A percentile compares a stretch with the other conserved stretches of the same genome.
phyloP scores from a whole-genome alignment of 2,329 filamentous ascomycete genomes.

The Dactylellina cionopaga region DNA sequence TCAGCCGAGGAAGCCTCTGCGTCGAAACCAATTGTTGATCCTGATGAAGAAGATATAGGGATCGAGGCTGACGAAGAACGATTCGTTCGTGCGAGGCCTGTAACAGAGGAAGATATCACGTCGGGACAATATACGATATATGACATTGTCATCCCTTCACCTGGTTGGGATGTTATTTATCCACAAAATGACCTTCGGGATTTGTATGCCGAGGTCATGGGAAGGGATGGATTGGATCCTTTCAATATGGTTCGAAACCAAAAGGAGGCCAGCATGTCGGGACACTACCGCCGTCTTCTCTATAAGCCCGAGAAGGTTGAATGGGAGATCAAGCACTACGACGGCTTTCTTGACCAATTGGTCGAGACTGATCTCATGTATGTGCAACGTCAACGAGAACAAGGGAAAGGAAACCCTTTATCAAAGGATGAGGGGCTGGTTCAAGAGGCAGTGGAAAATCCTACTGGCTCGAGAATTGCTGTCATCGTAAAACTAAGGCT shows the following conservation, averaged over 20 bases:
- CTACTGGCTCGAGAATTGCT: constrained; percentile 67
- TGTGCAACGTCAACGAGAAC: constrained; percentile 62
- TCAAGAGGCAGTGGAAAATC: constrained; percentile 38
- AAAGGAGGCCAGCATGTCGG: constrained; percentile 87
- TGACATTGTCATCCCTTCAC: constrained; percentile 90
- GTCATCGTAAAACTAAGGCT: constrained; percentile 79
- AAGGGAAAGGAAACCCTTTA: constrained; percentile 24
- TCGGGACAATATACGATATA: constrained; percentile 82
- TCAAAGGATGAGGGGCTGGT: constrained; percentile 41
- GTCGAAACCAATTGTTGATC: constrained; percentile 58
- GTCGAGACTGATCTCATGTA: constrained; percentile 85
- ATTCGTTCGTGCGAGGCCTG: constrained; percentile 75
- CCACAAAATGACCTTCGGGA: constrained; percentile 83
- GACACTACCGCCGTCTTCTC: constrained; percentile 86
- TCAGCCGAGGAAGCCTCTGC: constrained; percentile 36
- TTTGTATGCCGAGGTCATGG: constrained; percentile 90
- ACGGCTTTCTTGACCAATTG: constrained; percentile 78
- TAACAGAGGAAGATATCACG: constrained; percentile 80
- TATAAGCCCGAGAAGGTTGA: constrained; percentile 72
- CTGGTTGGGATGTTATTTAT: constrained; percentile 89
- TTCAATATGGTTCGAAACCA: constrained; percentile 85
- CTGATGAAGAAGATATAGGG: constrained; percentile 63
- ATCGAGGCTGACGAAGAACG: constrained; percentile 66
- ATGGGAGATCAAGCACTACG: constrained; percentile 77
- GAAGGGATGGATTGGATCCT: constrained; percentile 77